A percentile compares a stretch with the other conserved stretches of the same genome.
phyloP scores from a whole-genome alignment of 139 green algal genomes.

The Chlamydomonas eustigma region DNA sequence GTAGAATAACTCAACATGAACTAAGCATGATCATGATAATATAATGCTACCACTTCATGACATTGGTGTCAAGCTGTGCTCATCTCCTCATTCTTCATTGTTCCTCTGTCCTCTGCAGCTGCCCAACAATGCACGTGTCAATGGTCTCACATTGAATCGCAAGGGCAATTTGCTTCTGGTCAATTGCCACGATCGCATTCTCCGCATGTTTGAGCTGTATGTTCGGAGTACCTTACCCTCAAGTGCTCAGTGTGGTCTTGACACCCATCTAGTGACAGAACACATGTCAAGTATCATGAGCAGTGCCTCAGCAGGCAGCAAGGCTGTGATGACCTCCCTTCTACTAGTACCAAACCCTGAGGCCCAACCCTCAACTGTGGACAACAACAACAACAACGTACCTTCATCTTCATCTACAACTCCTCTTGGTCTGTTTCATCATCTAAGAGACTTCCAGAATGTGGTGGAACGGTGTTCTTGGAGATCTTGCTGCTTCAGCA shows the following conservation, averaged over 20 bases:
- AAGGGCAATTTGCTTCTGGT: conserved; percentile 65
- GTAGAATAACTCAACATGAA: no score
- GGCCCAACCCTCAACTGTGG: no score
- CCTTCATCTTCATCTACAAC: background rate
- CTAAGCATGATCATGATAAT: no score
- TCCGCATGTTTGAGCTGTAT: conserved; percentile 56
- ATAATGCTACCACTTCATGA: no score
- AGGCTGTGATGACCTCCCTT: no score
- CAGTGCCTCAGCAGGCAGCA: no score
- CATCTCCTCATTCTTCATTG: no score
- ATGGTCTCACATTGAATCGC: conserved; percentile 54
- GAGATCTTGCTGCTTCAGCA: conserved; percentile 38
- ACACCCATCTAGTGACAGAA: background rate
- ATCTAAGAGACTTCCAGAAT: conserved; percentile 58
- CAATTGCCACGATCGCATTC: conserved; percentile 61
- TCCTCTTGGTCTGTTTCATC: conserved; percentile 13
- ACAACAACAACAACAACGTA: no score
- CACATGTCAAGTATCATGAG: no score
- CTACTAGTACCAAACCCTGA: no score
- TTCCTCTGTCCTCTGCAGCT: conserved; percentile 25
- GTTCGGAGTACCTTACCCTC: background rate
- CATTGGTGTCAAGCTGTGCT: no score
- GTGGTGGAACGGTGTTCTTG: conserved; percentile 54
- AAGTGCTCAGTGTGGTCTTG: background rate
- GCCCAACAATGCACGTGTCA: conserved; percentile 42